Base-by-base conservation (phyloP, 2,329 filamentous ascomycete genomes). In the Bertia moriformis region DNA sequence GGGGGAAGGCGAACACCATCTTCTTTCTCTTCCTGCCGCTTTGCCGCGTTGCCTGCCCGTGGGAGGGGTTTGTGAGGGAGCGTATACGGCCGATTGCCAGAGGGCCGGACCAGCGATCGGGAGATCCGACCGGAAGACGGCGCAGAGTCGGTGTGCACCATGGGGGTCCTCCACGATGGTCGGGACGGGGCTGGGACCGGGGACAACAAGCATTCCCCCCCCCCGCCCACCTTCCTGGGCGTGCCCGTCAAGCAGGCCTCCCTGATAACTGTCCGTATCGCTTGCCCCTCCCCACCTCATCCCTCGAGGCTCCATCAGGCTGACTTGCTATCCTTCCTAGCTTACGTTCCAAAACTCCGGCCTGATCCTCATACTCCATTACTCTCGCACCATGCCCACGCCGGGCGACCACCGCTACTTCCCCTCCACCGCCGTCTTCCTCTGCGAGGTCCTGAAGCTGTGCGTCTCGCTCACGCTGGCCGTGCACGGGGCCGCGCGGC, bases 371-470 rank as follows among this genome's bases (percentile, higher is more conserved):
- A 76, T 81, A 63, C 47, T 94, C 70, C 89, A 95, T 63, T 94
- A 96, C 59, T 94, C 88, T 19, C 77, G 88, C 46, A 78, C 93
- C 43, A 95, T 95, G 88, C 83, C 87, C n/a, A 70, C 78, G 7
- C 67, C 73, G 7, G 78, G 80, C 54, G 84, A 86, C 47, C 84
- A 88, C 53, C 80, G 88, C 55, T 96, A 95, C 60, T 85, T 91
- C 49, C 80, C 89, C 29, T 95, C 88, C 32, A 96, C 91, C 7
- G 88, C 89, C 33, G 85, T 98, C 40, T 85, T 96, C 55, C 69
- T 96, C 45, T 91, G 88, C 58, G 91, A 98, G 61, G 71, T 94
- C 37, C 72, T 95, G 50, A 96, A 96, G 60, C 71, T 96, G 22
- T 73, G 78, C 27, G 76, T 96, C 40, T 93, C 84, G 48, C 65